Evolutionary conservation across 1,284 basidiomycete species (phyloP).

Genomic region (Mycena citricolor): DNA sequence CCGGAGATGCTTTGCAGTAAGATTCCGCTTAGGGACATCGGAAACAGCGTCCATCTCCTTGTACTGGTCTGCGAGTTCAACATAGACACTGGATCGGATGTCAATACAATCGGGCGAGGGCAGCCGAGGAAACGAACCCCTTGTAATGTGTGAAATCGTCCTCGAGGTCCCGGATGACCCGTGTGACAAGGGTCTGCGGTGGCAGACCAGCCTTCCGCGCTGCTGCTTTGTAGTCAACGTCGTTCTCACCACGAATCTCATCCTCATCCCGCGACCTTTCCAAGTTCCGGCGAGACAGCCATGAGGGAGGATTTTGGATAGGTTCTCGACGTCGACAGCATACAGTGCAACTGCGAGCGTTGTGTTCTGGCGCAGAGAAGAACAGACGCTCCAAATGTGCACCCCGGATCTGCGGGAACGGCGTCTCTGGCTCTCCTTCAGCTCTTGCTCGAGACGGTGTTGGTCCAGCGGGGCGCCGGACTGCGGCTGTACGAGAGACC

Average conservation of each 20-base stretch:
- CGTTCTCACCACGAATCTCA: conserved; percentile 23
- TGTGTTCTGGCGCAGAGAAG: conserved; percentile 75
- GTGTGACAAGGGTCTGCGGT: conserved; percentile 78
- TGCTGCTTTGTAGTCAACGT: conserved; percentile 30
- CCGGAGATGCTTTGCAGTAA: conserved; percentile 80
- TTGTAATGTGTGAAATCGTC: conserved; percentile 91
- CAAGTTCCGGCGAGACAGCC: conserved; percentile 29
- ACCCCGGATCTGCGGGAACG: conserved; percentile 81
- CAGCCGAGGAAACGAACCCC: conserved; percentile 51
- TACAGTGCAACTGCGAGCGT: conserved; percentile 62
- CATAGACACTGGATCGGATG: conserved; percentile 65
- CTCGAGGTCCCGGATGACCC: conserved; percentile 81
- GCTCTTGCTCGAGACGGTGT: conserved; percentile 16
- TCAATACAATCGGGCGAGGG: conserved; percentile 1
- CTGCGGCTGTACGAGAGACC: conserved; percentile 1
- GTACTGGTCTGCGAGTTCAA: conserved; percentile 88
- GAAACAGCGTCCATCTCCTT: conserved; percentile 81
- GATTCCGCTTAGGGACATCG: conserved; percentile 75
- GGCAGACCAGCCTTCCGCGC: conserved; percentile 51
- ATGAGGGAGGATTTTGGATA: conserved; percentile 16
- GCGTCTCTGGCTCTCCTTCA: conserved; percentile 38
- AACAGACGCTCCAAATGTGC: conserved; percentile 75
- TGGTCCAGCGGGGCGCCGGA: conserved; percentile 10
- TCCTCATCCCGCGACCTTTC: conserved; percentile 16
- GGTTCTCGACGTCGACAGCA: conserved; percentile 49